Percentiles rank a stretch among this genome's conserved stretches.
phyloP scores from a whole-genome alignment of 805 yeast species.

The Schwanniomyces polymorphus region DNA sequence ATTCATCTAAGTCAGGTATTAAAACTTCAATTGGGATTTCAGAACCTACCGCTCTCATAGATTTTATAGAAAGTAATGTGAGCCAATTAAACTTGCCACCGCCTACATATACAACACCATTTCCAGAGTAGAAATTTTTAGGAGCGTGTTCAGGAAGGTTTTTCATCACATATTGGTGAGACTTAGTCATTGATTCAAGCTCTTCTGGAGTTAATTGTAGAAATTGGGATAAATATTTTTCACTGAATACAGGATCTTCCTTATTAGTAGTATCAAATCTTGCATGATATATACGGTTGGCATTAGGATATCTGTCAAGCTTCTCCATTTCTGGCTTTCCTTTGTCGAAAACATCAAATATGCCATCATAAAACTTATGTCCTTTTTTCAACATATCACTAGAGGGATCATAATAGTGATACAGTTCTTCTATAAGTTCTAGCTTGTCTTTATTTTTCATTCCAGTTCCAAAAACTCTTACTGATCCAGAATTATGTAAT shows the following conservation, averaged over 20 bases:
- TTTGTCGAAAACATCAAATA: constrained; percentile 41
- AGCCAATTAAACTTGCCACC: constrained; percentile 80
- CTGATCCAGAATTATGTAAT: constrained; percentile 4
- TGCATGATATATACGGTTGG: constrained; percentile 54
- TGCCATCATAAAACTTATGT: constrained; percentile 41
- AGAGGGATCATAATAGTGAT: constrained; percentile 7
- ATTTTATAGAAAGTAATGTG: constrained; percentile 62
- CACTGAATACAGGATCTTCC: constrained; percentile 43
- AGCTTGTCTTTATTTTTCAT: constrained; percentile 6
- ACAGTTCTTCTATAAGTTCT: constrained; percentile 3
- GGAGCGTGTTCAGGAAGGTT: constrained; percentile 45
- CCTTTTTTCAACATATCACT: constrained; percentile 24
- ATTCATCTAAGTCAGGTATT: constrained; percentile 69
- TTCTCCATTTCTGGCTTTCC: constrained; percentile 47
- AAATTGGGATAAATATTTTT: constrained; percentile 50
- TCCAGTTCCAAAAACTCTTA: background rate
- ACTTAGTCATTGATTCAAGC: constrained; percentile 39
- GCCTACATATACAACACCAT: constrained; percentile 71
- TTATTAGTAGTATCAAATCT: constrained; percentile 37
- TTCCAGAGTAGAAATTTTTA: constrained; percentile 36
- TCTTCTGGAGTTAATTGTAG: constrained; percentile 47
- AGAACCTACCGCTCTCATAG: constrained; percentile 66
- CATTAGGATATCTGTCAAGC: constrained; percentile 44
- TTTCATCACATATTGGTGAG: constrained; percentile 48
- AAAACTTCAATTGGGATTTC: constrained; percentile 79